phyloP scores from a whole-genome alignment of 371 early-diverging fungal genomes.

The Saksenaea vasiformis region DNA sequence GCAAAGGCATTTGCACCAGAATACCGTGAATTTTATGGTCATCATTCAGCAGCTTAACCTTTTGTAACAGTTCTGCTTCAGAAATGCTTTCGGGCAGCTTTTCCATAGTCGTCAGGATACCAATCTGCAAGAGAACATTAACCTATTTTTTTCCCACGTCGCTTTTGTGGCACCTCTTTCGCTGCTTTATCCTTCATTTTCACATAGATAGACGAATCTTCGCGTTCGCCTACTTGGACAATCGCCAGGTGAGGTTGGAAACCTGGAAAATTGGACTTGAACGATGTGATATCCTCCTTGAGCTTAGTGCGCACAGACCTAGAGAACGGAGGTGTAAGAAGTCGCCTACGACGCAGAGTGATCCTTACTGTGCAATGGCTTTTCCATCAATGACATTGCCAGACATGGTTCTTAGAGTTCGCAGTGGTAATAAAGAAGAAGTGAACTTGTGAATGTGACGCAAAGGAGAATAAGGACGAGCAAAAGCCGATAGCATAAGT shows the following conservation, averaged over 20 bases:
- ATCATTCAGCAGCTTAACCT: conserved; percentile 69
- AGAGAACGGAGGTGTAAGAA: conserved; percentile 13
- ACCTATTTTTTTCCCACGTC: neutral
- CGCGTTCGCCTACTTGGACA: conserved; percentile 87
- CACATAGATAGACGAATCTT: conserved; percentile 89
- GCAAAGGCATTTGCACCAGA: conserved; percentile 92
- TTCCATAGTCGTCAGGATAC: conserved; percentile 57
- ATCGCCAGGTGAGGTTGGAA: conserved; percentile 84
- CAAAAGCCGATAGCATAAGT: neutral
- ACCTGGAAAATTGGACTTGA: conserved; percentile 55
- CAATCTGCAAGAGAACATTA: conserved; percentile 42
- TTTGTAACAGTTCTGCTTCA: conserved; percentile 48
- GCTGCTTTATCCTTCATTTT: conserved; percentile 88
- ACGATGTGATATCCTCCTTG: conserved; percentile 62
- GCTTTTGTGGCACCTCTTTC: conserved; percentile 60
- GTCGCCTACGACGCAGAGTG: neutral
- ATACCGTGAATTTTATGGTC: conserved; percentile 88
- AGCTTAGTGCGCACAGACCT: conserved; percentile 64
- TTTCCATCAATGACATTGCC: conserved; percentile 64
- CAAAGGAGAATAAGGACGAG: neutral
- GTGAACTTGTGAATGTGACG: neutral
- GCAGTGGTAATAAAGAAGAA: neutral
- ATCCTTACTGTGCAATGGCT: conserved; percentile 63
- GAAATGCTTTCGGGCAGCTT: conserved; percentile 50
- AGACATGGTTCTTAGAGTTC: neutral